phyloP scores from a whole-genome alignment of 371 early-diverging fungal species.

The Zychaea mexicana region DNA sequence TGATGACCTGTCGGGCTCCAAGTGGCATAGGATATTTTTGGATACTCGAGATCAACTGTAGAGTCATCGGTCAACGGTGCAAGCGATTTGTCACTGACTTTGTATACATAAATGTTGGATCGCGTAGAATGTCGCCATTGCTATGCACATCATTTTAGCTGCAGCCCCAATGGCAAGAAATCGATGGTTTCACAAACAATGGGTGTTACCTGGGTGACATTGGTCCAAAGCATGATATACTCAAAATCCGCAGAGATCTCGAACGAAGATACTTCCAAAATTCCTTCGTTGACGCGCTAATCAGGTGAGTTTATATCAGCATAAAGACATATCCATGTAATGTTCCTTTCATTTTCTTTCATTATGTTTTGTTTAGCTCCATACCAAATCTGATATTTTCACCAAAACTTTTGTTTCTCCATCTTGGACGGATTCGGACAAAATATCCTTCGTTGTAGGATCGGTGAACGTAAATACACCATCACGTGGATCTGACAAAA shows the following conservation, averaged over 20 bases:
- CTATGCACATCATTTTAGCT: conserved; percentile 22
- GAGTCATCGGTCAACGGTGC: conserved; percentile 59
- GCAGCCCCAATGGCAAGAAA: neutral
- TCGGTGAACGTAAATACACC: conserved; percentile 53
- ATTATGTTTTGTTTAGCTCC: neutral
- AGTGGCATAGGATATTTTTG: conserved; percentile 60
- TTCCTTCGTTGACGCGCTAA: conserved; percentile 20
- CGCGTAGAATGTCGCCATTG: conserved; percentile 86
- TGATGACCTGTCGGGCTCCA: conserved; percentile 86
- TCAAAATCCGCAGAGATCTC: conserved; percentile 78
- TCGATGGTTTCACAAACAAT: neutral
- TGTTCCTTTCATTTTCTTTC: neutral
- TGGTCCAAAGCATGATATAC: conserved; percentile 73
- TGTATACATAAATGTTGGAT: conserved; percentile 80
- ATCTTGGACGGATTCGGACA: conserved; percentile 41
- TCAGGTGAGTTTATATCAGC: no score
- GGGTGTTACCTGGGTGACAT: conserved; percentile 48
- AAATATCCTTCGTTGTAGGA: conserved; percentile 41
- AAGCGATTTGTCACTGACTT: conserved; percentile 54
- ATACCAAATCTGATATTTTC: conserved; percentile 31
- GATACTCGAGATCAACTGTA: conserved; percentile 24
- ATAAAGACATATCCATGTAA: no score
- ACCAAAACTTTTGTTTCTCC: conserved; percentile 30
- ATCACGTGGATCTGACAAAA: conserved; percentile 39
- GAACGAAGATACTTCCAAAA: conserved; percentile 41